Evolutionary conservation across 2,329 filamentous ascomycete genomes (phyloP), one percentile per base, ranked within the genome.

Genomic region (Colletotrichum chlorophyti): DNA sequence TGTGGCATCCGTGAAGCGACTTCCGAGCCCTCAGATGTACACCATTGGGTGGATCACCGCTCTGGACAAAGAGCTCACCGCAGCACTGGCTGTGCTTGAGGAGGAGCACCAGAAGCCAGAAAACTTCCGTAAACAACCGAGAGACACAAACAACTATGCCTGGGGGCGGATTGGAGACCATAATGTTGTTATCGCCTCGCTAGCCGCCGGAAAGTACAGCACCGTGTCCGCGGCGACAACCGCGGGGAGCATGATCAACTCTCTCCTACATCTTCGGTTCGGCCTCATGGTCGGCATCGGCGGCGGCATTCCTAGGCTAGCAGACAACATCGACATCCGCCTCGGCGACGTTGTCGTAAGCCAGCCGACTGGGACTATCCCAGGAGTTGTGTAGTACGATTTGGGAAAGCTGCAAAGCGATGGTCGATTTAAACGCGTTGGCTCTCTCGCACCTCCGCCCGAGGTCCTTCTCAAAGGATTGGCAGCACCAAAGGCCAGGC

Each of bases 241-340:
- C 2, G 71, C 66, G 1, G 60, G 43, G 10, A 52, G 68, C 29
- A 69, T 75, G 65, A 32, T 70, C 6, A 70, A 58, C 47, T 74
- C 34, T 12, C 26, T 51, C 6, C 35, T 19, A 3, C 26, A 41
- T 6, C 0, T 51, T 1, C 48, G 26, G 0, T 2, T 60, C 1
- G 54, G 64, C 0, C 48, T 70, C 2, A 61, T 70, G 42, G 68
- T 70, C 0, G 69, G 69, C 4, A 67, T 65, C 19, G 68, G 64
- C 2, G 66, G 62, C 2, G 68, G 66, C 0, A 64, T 66, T 2
- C 19, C 26, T 14, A 50, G 2, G 2, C 67, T 65, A 3, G 60
- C 41, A 19, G 14, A 40, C 0, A 58, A 59, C 10, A n/a, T 23
- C 14, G 41, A 63, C 12, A 58, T 66, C 3, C 54, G 62, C 0